Conservation (phyloP, 495 filamentous ascomycete species). For the Penicillium bovifimosum region DNA sequence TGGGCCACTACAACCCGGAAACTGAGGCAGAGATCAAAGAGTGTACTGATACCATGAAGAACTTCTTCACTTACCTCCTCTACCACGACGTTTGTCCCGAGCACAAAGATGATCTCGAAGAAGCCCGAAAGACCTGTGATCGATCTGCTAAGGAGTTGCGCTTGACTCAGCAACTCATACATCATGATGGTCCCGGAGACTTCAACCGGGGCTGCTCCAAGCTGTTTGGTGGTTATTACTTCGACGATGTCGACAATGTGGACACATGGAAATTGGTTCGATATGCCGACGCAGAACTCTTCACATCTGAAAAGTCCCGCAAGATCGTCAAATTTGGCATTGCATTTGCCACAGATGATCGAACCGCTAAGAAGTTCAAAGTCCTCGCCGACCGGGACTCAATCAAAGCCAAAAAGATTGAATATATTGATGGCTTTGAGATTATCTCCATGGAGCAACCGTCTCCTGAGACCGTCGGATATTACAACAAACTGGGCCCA, state of each 20-base stretch:
- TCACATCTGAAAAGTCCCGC: constrained; percentile 34
- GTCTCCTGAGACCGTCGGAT: constrained; percentile 28
- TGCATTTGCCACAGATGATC: constrained; percentile 37
- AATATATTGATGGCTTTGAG: constrained; percentile 52
- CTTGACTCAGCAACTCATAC: constrained; percentile 43
- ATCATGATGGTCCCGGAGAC: constrained; percentile 53
- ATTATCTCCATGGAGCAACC: constrained; percentile 44
- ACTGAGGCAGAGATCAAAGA: constrained; percentile 45
- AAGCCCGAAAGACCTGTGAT: constrained; percentile 63
- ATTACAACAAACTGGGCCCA: constrained; percentile 39
- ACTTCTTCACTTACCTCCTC: constrained; percentile 85
- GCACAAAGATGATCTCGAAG: constrained; percentile 57
- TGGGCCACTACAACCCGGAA: constrained; percentile 38
- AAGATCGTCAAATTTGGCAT: constrained; percentile 36
- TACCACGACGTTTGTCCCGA: constrained; percentile 83
- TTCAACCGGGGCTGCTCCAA: constrained; percentile 67
- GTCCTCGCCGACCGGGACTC: constrained; percentile 13
- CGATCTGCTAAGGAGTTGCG: constrained; percentile 61
- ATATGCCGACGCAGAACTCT: constrained; percentile 7
- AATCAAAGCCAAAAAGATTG: constrained; percentile 30
- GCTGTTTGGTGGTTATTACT: constrained; percentile 51
- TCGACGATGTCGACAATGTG: constrained; percentile 26
- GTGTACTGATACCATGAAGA: constrained; percentile 59
- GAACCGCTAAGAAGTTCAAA: constrained; percentile 34
- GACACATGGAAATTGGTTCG: constrained; percentile 9